Conservation (phyloP, 164 flowering plant species). For the Liriodendron chinense region DNA sequence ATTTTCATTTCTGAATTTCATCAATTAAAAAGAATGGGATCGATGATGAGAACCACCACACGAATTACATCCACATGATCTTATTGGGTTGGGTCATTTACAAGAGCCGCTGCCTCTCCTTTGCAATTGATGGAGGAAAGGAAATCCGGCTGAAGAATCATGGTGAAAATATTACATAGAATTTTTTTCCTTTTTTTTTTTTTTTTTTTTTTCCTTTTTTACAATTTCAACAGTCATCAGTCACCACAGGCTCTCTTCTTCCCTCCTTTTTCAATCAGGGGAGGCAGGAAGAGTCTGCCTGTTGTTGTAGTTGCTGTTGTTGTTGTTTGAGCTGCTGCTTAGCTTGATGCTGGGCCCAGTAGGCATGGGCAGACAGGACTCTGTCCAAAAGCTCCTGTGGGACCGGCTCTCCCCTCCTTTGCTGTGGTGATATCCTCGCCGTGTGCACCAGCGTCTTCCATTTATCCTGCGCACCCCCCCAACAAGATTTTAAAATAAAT, state of each 20-base stretch:
- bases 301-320: conserved; percentile 11
- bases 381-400: conserved; percentile 92
- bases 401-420: conserved; percentile 94
- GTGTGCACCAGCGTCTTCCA: conserved; percentile 99
- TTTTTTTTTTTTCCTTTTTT: too few relatives aligned
- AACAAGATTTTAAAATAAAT: neutral
- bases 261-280: conserved; percentile 18
- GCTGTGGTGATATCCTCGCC: conserved; percentile 86
- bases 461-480: conserved; percentile 61
- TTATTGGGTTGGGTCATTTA: conserved; percentile 7
- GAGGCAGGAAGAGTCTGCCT: conserved; percentile 21
- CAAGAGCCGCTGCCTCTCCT: conserved; percentile 8
- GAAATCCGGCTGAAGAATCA: conserved; percentile 12
- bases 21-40: too few relatives aligned
- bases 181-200: neutral
- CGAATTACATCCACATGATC: neutral
- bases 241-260: neutral
- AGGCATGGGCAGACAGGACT: conserved; percentile 74
- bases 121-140: neutral
- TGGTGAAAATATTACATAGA: conserved; percentile 10
- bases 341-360: conserved; percentile 84
- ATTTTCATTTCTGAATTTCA: too few relatives aligned
- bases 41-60: too few relatives aligned
- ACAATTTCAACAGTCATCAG: neutral
- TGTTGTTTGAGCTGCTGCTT: conserved; percentile 52